Base-by-base conservation (phyloP, 495 filamentous ascomycete species). In the Letharia lupina region DNA sequence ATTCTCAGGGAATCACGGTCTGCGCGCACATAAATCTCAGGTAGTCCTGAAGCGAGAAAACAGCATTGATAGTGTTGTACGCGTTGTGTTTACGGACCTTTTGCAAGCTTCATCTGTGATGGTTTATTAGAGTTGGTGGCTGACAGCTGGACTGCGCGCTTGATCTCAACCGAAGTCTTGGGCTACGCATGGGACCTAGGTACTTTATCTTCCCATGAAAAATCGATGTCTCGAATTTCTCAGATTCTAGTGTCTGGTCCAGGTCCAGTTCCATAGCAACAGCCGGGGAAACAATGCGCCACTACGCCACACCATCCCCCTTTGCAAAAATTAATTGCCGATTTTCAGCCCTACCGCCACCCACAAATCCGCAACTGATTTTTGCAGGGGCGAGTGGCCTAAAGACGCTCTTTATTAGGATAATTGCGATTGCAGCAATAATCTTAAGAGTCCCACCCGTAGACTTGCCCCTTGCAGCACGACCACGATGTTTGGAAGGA, bases 1-100 rank as follows among this genome's bases (percentile, higher is more conserved):
- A 35, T 73, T 58, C 70, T 69, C 66, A 71, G 68, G 48, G 47
- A 54, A 33, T 28, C 40, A 15, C 23, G 13, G 18, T 37, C 10
- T 5, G 33, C 8, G 41, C 20, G 20, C 2, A 28, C 12, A 28
- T 9, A 50, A 31, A 4, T 16, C 3, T 13, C 41, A 35, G 31
- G 54, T 20, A 23, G 5, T 39, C 60, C 1, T 23, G 37, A 15
- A 48, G 44, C 39, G 44, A 35, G n/a, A 56, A 28, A 10, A 67
- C 48, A 4, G 48, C 31, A 57, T 48, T 28, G 20, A 42, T 45
- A 20, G 23, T 40, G 47, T 61, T 47, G 48, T 31, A 45, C 60
- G 60, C 65, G 48, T 23, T 42, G 28, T 63, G 60, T 67, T 62
- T 67, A 67, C 48, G 3, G 37, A 62, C 31, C 35, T 42, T 57